Percentiles rank a stretch among this genome's conserved stretches.
These are phyloP conservation scores for Pascua guehoae DNA, from an alignment of 1,284 basidiomycete species.

Conservation along the genomic window DNA sequence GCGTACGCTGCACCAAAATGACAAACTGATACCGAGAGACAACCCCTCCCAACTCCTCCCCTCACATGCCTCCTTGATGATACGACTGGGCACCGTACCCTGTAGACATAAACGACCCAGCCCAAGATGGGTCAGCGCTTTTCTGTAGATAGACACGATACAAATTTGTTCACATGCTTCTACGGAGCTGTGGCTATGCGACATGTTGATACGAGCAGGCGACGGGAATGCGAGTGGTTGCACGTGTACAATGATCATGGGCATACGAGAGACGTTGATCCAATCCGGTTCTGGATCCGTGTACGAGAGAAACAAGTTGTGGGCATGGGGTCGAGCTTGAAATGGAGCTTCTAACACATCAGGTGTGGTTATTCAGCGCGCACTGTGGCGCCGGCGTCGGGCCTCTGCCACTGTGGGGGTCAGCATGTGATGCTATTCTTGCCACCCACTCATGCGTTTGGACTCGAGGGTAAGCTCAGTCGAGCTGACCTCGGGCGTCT, in stretches of 20 bases:
- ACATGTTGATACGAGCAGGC: neutral
- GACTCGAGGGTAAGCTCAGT: slow-evolving; percentile 16
- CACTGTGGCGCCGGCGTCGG: slow-evolving; percentile 7
- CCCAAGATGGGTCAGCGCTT: too few relatives aligned
- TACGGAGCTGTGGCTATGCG: too few relatives aligned
- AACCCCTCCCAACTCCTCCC: neutral
- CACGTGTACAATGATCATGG: neutral
- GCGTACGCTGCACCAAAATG: neutral
- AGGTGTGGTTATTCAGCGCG: too few relatives aligned
- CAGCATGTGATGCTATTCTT: too few relatives aligned
- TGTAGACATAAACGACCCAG: too few relatives aligned
- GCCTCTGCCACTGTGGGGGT: slow-evolving; percentile 12
- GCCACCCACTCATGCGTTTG: slow-evolving; percentile 19
- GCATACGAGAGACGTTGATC: neutral
- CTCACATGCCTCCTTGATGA: neutral
- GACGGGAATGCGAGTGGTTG: neutral
- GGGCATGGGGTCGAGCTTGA: too few relatives aligned
- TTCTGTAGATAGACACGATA: too few relatives aligned
- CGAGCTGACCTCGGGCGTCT: slow-evolving; percentile 5
- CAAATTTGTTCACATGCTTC: too few relatives aligned
- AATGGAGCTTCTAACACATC: too few relatives aligned
- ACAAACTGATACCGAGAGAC: too few relatives aligned
- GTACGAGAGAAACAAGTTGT: too few relatives aligned
- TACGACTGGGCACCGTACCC: too few relatives aligned
- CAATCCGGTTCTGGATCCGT: neutral